Conservation (phyloP, 768 basidiomycete species). For the Fomitopsis pulvina region DNA sequence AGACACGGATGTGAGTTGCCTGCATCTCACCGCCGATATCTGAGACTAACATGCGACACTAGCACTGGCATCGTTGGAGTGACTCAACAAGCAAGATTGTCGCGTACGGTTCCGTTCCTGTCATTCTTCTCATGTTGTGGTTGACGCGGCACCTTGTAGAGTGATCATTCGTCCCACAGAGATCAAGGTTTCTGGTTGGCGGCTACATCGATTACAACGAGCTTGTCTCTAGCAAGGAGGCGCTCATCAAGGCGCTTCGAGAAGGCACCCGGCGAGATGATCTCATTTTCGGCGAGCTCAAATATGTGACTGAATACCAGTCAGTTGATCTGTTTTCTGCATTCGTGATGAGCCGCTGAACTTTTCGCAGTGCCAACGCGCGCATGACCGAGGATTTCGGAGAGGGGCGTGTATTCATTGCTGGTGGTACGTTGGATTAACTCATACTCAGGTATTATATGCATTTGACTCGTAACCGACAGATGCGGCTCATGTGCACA, state of each 20-base stretch:
- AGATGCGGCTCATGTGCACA: slow-evolving; percentile 47
- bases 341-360: neutral
- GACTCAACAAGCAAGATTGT: neutral
- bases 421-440: slow-evolving; percentile 32
- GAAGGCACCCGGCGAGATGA: neutral
- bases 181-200: neutral
- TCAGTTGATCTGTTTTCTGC: neutral
- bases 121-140: neutral
- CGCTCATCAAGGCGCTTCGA: neutral
- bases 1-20: slow-evolving; percentile 20
- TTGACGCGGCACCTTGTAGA: neutral
- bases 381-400: slow-evolving; percentile 39
- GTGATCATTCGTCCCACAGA: neutral
- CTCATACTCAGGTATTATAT: neutral
- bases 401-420: slow-evolving; percentile 38
- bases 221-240: neutral
- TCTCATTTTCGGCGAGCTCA: neutral
- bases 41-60: neutral
- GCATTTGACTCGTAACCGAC: neutral
- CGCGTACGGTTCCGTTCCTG: neutral
- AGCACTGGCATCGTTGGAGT: neutral
- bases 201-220: neutral
- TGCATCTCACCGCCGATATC: neutral
- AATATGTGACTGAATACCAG: neutral
- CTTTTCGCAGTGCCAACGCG: slow-evolving; percentile 34